Base-by-base conservation (phyloP, 768 basidiomycete genomes). In the Leccinum pellstonianum region DNA sequence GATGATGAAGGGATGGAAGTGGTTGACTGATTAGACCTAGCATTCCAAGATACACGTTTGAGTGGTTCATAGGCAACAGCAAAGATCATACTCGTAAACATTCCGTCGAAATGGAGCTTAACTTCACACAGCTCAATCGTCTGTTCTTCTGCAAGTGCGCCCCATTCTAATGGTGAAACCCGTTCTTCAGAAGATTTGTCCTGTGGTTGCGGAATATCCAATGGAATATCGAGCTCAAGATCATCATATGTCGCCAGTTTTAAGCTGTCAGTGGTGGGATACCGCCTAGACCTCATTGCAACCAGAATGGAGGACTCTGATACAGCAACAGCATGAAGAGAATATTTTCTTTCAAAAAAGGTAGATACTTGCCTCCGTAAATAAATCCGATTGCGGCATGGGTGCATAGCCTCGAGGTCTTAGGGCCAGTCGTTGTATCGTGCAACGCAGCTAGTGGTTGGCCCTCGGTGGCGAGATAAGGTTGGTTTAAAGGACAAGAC, bases 61-160 rank as follows among this genome's bases (percentile, higher is more conserved):
- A 60, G 52, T 56, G 51, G 41, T 31, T 49, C 6, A 25, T 35
- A 56, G 46, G 17, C 48, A 23, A 56, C 25, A 52, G 19, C 21
- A 19, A 57, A 53, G 14, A 47, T 33, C 80, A 61, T 74, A 86
- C 85, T 73, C 59, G 82, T 77, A 6, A 62, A 56, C 35, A 60
- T 35, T 35, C 80, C 78, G 57, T 85, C 81, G 55, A 81, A 82
- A 35, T 75, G 71, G 15, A 89, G 66, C 29, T 78, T 77, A 10
- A 88, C 78, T 71, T 88, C 85, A 55, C 77, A 83, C n/a, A 90
- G 62, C 37, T 87, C 82, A 60, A 91, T 82, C 3, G 70, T 77
- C 7, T 76, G 73, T 55, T 88, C 86, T 67, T 88, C 87, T 5
- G 84, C 81, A 73, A 82, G 82, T 48, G 76, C 72, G 52, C 87